Percentiles rank a stretch among this genome's conserved stretches.
These are phyloP conservation scores for Solanum chiquidenum DNA, from an alignment of 257 asterid genomes.

Conservation along the genomic window DNA sequence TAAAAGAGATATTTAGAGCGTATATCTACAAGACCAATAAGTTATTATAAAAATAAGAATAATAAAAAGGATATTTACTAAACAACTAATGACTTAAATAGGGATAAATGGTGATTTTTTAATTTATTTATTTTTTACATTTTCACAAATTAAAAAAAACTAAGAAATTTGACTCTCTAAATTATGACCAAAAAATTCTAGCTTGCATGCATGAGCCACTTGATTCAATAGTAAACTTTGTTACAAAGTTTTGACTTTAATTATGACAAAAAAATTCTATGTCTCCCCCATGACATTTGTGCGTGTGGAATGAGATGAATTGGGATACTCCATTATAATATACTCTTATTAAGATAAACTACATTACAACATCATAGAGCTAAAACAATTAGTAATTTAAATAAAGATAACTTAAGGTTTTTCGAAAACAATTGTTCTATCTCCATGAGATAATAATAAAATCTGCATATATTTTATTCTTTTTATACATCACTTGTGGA, in stretches of 20 bases:
- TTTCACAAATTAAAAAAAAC: neutral
- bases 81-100: neutral
- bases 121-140: neutral
- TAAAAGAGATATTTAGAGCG: neutral
- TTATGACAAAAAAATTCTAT: neutral
- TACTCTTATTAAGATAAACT: neutral
- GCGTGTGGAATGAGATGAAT: neutral
- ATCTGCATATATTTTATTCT: too few species aligned
- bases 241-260: neutral
- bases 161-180: neutral
- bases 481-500: too few species aligned
- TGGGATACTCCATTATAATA: neutral
- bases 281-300: neutral
- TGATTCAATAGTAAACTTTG: neutral
- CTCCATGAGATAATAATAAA: too few species aligned
- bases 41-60: too few species aligned
- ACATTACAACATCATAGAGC: neutral
- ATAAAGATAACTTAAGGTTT: neutral
- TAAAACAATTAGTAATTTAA: neutral
- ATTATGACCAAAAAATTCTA: neutral
- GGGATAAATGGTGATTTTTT: neutral
- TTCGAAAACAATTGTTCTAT: fast-evolving
- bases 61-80: neutral
- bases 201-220: neutral
- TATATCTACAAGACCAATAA: too few species aligned